Conservation (phyloP, 495 filamentous ascomycete genomes). For the Penicillium antarcticum region DNA sequence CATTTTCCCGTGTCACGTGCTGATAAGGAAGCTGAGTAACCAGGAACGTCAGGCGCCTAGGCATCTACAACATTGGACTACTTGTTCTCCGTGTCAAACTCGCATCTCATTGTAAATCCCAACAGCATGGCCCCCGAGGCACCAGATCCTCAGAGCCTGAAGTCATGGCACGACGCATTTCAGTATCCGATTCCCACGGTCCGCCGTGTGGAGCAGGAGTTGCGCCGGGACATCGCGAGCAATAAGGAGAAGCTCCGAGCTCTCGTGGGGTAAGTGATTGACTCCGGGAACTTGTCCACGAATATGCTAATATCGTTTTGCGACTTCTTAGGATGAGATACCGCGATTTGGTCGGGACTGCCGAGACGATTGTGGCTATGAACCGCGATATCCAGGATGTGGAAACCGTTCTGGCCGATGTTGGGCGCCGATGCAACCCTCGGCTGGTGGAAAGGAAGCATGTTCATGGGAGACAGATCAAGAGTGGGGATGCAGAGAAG, state of each 20-base stretch:
- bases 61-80: constrained; percentile 3
- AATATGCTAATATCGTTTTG: constrained; percentile 9
- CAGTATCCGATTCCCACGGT: constrained; percentile 62
- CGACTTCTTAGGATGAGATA: constrained; percentile 64
- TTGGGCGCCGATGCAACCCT: constrained; percentile 77
- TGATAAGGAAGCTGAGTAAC: constrained; percentile 20
- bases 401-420: constrained; percentile 63
- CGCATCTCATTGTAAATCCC: background rate
- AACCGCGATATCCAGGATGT: constrained; percentile 69
- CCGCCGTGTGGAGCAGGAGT: constrained; percentile 60
- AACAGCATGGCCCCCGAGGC: constrained; percentile 53
- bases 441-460: constrained; percentile 66
- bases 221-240: constrained; percentile 65
- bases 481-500: constrained; percentile 39
- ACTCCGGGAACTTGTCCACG: background rate
- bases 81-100: constrained; percentile 2
- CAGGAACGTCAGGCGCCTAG: constrained; percentile 1
- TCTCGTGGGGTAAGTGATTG: constrained; percentile 69
- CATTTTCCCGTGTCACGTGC: constrained; percentile 22
- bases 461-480: constrained; percentile 58
- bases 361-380: constrained; percentile 90
- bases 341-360: constrained; percentile 86
- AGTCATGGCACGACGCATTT: constrained; percentile 67
- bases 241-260: constrained; percentile 86
- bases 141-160: constrained; percentile 56